Base-by-base conservation (phyloP, 768 basidiomycete species). In the Leucocoprinus leucothites region DNA sequence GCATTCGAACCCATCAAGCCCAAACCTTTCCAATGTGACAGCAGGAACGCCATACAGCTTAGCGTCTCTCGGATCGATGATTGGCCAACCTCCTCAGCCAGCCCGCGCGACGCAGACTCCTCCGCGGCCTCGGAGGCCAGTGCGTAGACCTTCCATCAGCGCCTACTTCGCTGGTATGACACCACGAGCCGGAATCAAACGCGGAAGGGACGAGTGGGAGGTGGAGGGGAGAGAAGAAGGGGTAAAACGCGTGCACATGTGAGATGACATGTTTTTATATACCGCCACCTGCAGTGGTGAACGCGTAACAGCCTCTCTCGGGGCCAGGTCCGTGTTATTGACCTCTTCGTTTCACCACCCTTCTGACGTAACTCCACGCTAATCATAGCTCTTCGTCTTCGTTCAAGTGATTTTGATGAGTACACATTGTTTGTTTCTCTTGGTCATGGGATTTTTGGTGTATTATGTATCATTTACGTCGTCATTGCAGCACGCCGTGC, bases 1-100 rank as follows among this genome's bases (percentile, higher is more conserved):
- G 5, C 85, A 86, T 65, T 85, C 85, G n/a, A 86, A 82, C 52
- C 84, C 85, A 1, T 78, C 81, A 1, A 85, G 84, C 60, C 84
- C 85, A 0, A 68, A 70, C 1, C 66, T 74, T 49, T 66, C 67
- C n/a, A 63, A 63, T 60, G 58, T 62, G 26, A 47, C 36, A 40
- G 36, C 58, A 25, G 52, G 47, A 16, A 54, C 51, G 4, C 43
- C 42, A 8, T 55, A 55, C 40, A 48, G 25, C 22, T 13, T 55
- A 7, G 14, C 45, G 13, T 55, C 53, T 1, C 46, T 55, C 14
- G 38, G 26, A 31, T 47, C 45, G 2, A 55, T 55, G 46, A 7
- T 55, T 9, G 38, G 36, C 16, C 57, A 42, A 18, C 38, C 46
- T 31, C 52, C 43, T 11, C 59, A 57, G 13, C 59, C 55, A 31